Base-by-base conservation (phyloP, 202 grass and related monocot genomes). In the Dendrocalamus latiflorus region DNA sequence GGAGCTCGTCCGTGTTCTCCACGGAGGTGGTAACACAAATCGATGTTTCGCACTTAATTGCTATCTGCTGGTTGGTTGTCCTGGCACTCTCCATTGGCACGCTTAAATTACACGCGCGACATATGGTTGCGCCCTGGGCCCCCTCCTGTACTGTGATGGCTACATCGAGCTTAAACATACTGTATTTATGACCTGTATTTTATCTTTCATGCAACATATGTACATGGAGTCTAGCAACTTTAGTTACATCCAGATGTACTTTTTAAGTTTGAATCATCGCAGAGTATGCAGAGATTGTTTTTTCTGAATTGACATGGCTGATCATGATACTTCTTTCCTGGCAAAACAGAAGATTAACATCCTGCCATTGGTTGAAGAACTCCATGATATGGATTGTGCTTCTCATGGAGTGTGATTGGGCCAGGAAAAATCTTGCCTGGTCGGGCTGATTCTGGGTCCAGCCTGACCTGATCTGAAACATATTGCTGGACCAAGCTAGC, bases 1-100 rank as follows among this genome's bases (percentile, higher is more conserved):
- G 76, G 45, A 37, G 56, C 70, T 63, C 41, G 36, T 65, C 28
- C 55, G 5, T 59, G 86, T 72, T 56, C 37, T 81, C 77, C 64
- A 25, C 36, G 66, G 34, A 74, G 65, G 72, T 73, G 65, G 72
- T 73, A 85, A 81, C 67, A 72, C 60, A 58, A 43, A 42, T 57
- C 17, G 72, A 72, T 28, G 49, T 82, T 74, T 67, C 72, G 48
- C 65, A 82, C 68, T 76, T 85, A 60, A 81, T 77, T 50, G 49
- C 21, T 76, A 81, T 45, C 64, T 42, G 72, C 21, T 34, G 47
- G 82, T 89, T 89, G 64, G 77, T 86, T 82, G 72, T 38, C 66
- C 33, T 86, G 57, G 88, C 49, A 66, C 72, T 59, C 62, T 81
- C 49, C 58, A 85, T 42, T 55, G 55, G 63, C 15, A 33, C 7